Percentiles rank a stretch among this genome's conserved stretches.
Conservation (phyloP, 2,329 filamentous ascomycete genomes). For the Xenoacremonium recifei region DNA sequence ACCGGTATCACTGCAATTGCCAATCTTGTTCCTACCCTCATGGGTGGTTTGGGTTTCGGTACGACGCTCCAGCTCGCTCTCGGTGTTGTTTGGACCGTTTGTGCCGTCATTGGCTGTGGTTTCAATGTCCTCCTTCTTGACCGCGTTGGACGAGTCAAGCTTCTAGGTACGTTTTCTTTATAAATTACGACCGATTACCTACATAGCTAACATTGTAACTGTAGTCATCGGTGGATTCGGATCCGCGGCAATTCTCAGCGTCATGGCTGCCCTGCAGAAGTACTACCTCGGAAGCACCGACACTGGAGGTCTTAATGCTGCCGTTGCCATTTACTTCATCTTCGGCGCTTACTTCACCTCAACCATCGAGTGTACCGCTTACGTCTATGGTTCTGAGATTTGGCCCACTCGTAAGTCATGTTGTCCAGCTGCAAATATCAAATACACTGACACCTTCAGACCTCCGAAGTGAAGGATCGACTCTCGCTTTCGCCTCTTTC, state of each 20-base stretch:
- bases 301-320: slow-evolving; percentile 10
- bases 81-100: slow-evolving; percentile 14
- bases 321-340: slow-evolving; percentile 14
- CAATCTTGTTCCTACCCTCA: too few relatives aligned
- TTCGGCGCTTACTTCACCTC: slow-evolving; percentile 9
- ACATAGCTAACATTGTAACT: slow-evolving; percentile 13
- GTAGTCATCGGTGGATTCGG: slow-evolving; percentile 11
- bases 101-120: slow-evolving; percentile 12
- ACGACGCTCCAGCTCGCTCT: slow-evolving; percentile 12
- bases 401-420: slow-evolving; percentile 17
- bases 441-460: slow-evolving; percentile 1
- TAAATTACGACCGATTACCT: slow-evolving; percentile 5
- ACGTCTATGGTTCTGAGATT: slow-evolving; percentile 17
- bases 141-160: slow-evolving; percentile 11
- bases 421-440: not conserved
- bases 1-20: slow-evolving; percentile 15
- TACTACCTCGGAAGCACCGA: slow-evolving; percentile 12
- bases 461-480: slow-evolving; percentile 12
- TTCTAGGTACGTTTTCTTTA: slow-evolving; percentile 8
- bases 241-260: slow-evolving; percentile 9
- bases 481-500: slow-evolving; percentile 13
- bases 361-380: slow-evolving; percentile 12
- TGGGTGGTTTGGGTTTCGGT: slow-evolving; percentile 15
- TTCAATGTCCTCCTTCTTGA: slow-evolving; percentile 14
- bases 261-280: slow-evolving; percentile 11